Conservation (phyloP, 441 rosid genomes). For the Sinapis alba region DNA sequence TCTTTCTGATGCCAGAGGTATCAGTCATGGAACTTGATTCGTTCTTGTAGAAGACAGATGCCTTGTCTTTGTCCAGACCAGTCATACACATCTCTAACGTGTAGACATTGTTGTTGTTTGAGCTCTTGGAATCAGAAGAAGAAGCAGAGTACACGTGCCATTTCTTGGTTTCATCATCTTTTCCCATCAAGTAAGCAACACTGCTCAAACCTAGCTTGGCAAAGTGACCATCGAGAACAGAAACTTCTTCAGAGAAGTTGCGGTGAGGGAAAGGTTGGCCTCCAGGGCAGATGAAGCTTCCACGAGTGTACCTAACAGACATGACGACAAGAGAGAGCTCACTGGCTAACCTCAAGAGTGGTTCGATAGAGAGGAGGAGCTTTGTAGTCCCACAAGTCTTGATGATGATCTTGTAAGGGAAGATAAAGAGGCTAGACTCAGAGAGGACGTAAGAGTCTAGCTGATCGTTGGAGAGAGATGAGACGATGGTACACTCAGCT, state of each 20-base stretch:
- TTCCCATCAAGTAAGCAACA: slow-evolving; percentile 54
- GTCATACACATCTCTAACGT: slow-evolving; percentile 80
- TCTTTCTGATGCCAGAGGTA: slow-evolving; percentile 59
- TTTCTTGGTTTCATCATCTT: slow-evolving; percentile 48
- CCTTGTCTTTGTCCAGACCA: slow-evolving; percentile 55
- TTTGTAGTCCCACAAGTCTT: slow-evolving; percentile 43
- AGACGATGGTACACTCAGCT: slow-evolving; percentile 49
- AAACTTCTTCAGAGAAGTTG: slow-evolving; percentile 65
- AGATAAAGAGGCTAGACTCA: slow-evolving; percentile 69
- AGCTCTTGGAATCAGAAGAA: slow-evolving; percentile 29
- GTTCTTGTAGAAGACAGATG: slow-evolving; percentile 58
- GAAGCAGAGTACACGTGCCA: slow-evolving; percentile 73
- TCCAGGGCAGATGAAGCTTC: slow-evolving; percentile 67
- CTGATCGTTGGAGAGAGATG: neutral
- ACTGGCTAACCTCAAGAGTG: slow-evolving; percentile 53
- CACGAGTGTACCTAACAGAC: slow-evolving; percentile 62
- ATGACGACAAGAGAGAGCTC: slow-evolving; percentile 45
- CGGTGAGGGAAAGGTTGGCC: slow-evolving; percentile 68
- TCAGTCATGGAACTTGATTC: slow-evolving; percentile 49
- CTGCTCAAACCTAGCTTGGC: slow-evolving; percentile 47
- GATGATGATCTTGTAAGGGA: slow-evolving; percentile 33
- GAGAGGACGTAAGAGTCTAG: slow-evolving; percentile 64
- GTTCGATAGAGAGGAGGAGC: slow-evolving; percentile 64
- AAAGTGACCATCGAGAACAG: slow-evolving; percentile 56
- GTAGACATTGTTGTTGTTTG: slow-evolving; percentile 31